Percentiles rank a stretch among this genome's conserved stretches.
Evolutionary conservation across 805 yeast species (phyloP).

Genomic region (Hanseniaspora occidentalis): DNA sequence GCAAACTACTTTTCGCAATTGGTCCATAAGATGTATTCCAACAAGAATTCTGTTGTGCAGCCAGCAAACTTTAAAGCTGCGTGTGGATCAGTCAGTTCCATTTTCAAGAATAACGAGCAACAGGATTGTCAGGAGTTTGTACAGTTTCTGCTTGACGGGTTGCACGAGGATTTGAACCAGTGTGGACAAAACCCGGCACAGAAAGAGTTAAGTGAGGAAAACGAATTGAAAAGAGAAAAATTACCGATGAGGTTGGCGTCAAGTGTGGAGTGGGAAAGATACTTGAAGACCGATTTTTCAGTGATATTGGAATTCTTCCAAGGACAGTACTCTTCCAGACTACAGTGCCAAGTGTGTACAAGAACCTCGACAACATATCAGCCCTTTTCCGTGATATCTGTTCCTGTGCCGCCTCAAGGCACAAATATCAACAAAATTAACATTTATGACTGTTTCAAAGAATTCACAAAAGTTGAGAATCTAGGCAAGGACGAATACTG

Average conservation of each 20-base stretch:
- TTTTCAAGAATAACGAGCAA: constrained; percentile 73
- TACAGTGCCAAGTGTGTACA: constrained; percentile 61
- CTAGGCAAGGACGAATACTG: constrained; percentile 72
- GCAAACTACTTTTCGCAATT: constrained; percentile 58
- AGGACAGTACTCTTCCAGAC: constrained; percentile 77
- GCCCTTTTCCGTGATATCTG: constrained; percentile 63
- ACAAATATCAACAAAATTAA: constrained; percentile 17
- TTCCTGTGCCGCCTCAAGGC: constrained; percentile 57
- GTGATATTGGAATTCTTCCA: constrained; percentile 71
- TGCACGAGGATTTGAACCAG: constrained; percentile 82
- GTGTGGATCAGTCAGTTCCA: constrained; percentile 55
- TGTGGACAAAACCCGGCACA: constrained; percentile 42
- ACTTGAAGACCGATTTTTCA: constrained; percentile 66
- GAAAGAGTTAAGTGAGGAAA: constrained; percentile 53
- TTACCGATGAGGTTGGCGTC: constrained; percentile 72
- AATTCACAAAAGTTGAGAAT: constrained; percentile 62
- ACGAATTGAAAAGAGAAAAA: constrained; percentile 60
- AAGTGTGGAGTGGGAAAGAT: constrained; percentile 85
- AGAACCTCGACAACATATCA: constrained; percentile 77
- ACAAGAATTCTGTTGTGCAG: constrained; percentile 28
- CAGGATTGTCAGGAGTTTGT: constrained; percentile 92
- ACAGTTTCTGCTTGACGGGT: constrained; percentile 74
- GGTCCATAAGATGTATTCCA: constrained; percentile 37
- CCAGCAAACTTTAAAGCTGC: constrained; percentile 57
- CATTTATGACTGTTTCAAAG: constrained; percentile 58